A percentile compares a stretch with the other conserved stretches of the same genome.
Conservation (phyloP, 2,329 filamentous ascomycete genomes). For the Corniculantispora saksenae region DNA sequence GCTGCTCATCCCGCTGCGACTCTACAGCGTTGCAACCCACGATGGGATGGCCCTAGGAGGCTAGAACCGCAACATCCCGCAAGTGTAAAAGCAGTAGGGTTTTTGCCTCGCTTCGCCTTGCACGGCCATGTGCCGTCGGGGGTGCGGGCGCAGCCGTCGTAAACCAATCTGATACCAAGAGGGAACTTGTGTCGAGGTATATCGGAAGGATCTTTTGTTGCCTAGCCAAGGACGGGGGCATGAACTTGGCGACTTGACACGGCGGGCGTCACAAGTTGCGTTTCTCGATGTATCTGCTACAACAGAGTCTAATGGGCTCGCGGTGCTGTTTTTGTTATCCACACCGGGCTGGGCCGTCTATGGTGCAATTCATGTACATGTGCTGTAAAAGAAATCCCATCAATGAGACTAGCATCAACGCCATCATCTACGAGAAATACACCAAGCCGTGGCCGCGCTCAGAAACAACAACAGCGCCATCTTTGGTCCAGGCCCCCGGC, state of each 20-base stretch:
- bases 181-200: neutral
- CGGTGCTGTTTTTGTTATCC: neutral
- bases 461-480: no score
- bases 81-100: no score
- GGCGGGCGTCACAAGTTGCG: neutral
- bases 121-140: neutral
- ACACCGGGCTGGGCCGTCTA: no score
- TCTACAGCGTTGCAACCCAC: conserved; percentile 1
- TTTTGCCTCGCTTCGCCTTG: no score
- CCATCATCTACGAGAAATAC: neutral
- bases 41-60: neutral
- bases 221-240: neutral
- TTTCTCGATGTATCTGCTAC: neutral
- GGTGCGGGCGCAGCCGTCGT: neutral
- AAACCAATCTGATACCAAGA: neutral
- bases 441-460: no score
- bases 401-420: neutral
- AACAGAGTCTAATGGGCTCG: neutral
- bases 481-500: no score
- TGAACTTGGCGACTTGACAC: neutral
- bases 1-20: neutral
- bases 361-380: no score
- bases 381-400: neutral
- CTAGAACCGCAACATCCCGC: neutral
- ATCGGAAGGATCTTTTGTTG: neutral